A percentile compares a stretch with the other conserved stretches of the same genome.
phyloP scores from a whole-genome alignment of 2,329 filamentous ascomycete genomes.

The Claviceps sp. region DNA sequence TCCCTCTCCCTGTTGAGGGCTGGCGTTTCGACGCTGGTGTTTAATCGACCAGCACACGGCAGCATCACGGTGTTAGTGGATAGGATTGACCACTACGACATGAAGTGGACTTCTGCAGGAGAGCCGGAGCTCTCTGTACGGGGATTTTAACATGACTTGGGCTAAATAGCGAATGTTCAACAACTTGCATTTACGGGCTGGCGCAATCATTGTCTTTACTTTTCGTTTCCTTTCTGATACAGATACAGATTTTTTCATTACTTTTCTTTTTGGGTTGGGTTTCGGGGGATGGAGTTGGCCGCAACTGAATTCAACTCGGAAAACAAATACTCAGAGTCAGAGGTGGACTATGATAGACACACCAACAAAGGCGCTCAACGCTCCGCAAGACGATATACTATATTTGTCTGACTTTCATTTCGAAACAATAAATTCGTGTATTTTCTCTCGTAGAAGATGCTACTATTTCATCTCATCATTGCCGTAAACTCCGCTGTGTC shows the following conservation, averaged over 20 bases:
- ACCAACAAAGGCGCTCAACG: slow-evolving; percentile 7
- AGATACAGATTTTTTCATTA: not conserved
- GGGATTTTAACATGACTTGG: slow-evolving; percentile 13
- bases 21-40: slow-evolving; percentile 50
- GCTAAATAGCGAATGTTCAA: slow-evolving; percentile 14
- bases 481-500: not conserved
- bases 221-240: not conserved
- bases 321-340: not conserved
- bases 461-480: not conserved
- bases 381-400: slow-evolving; percentile 2
- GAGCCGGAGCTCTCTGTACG: slow-evolving; percentile 1
- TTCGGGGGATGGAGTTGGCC: slow-evolving; percentile 4
- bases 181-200: slow-evolving; percentile 13
- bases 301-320: slow-evolving; percentile 5
- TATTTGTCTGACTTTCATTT: not conserved
- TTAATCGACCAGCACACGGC: slow-evolving; percentile 19
- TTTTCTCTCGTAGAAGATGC: not conserved
- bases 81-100: not conserved
- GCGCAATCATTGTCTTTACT: slow-evolving; percentile 8
- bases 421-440: not conserved
- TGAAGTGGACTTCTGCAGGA: slow-evolving; percentile 2
- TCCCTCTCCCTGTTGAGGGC: slow-evolving; percentile 81
- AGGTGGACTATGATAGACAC: slow-evolving; percentile 2
- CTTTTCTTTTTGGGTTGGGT: not conserved
- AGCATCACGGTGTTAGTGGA: not conserved